Conservation (phyloP, 2,329 filamentous ascomycete genomes). For the Colletotrichum navitas region DNA sequence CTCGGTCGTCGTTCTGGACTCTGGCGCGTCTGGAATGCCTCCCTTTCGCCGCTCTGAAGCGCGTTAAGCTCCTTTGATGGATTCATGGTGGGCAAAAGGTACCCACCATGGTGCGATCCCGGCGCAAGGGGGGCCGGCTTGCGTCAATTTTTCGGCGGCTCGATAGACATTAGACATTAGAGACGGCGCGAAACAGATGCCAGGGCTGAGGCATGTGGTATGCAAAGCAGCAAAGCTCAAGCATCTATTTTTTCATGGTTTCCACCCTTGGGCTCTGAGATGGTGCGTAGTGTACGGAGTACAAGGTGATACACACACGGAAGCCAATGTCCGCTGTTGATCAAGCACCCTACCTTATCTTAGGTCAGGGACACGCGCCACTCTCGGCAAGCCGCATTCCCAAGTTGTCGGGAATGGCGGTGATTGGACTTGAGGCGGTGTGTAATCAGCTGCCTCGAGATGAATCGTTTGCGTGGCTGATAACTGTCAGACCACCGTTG, state of each 20-base stretch:
- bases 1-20: slow-evolving; percentile 10
- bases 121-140: slow-evolving; percentile 17
- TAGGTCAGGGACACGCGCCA: slow-evolving; percentile 5
- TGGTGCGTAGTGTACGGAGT: neutral
- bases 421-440: neutral
- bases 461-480: neutral
- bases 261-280: neutral
- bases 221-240: neutral
- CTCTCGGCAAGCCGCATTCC: neutral
- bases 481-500: slow-evolving; percentile 2
- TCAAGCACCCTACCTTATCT: neutral
- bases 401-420: neutral
- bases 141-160: slow-evolving; percentile 22
- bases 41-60: slow-evolving; percentile 3
- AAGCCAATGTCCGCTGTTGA: neutral
- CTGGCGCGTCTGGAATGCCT: slow-evolving; percentile 4
- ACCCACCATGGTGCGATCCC: slow-evolving; percentile 6
- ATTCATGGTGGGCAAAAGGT: neutral
- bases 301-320: neutral
- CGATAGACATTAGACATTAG: slow-evolving; percentile 22
- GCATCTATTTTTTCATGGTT: neutral
- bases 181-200: slow-evolving; percentile 22
- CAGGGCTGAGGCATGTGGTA: slow-evolving; percentile 21
- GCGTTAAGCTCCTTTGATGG: neutral
- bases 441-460: neutral